phyloP scores from a whole-genome alignment of 495 filamentous ascomycete genomes.

The Aspergillus saccharolyticus region DNA sequence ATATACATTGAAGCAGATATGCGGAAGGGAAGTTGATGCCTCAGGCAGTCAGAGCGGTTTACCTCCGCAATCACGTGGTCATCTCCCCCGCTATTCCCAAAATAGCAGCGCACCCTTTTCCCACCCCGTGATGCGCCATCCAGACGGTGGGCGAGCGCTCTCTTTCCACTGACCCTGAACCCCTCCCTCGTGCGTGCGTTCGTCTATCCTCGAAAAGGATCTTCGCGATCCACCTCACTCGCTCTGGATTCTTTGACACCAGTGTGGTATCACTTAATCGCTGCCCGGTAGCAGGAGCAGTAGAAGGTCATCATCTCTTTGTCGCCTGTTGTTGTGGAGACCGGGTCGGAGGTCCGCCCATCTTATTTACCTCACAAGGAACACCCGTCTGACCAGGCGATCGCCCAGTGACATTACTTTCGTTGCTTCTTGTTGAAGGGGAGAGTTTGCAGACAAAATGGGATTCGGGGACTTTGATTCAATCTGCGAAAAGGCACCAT shows the following conservation, averaged over 20 bases:
- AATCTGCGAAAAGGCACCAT: constrained; percentile 78
- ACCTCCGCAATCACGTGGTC: background rate
- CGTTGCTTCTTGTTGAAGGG: background rate
- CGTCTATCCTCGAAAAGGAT: background rate
- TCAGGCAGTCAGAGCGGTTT: background rate
- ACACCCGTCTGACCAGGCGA: background rate
- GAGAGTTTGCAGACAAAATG: constrained; percentile 45
- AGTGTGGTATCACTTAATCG: background rate
- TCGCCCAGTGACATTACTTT: background rate
- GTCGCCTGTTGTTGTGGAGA: constrained; percentile 21
- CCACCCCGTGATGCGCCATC: background rate
- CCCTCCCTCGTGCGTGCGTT: background rate
- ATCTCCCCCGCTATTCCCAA: background rate
- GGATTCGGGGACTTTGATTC: constrained; percentile 83
- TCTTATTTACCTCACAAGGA: constrained; percentile 4
- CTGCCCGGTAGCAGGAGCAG: constrained; percentile 2
- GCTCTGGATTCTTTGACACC: background rate
- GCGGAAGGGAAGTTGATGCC: background rate
- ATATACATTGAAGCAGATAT: background rate
- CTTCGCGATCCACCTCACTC: background rate
- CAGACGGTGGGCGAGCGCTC: background rate
- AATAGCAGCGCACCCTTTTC: background rate
- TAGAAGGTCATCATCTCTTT: constrained; percentile 2
- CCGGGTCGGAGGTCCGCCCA: constrained; percentile 14
- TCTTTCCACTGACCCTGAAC: background rate